Base-by-base conservation (phyloP, 2,329 filamentous ascomycete genomes). In the Paracamarosporium sp. region DNA sequence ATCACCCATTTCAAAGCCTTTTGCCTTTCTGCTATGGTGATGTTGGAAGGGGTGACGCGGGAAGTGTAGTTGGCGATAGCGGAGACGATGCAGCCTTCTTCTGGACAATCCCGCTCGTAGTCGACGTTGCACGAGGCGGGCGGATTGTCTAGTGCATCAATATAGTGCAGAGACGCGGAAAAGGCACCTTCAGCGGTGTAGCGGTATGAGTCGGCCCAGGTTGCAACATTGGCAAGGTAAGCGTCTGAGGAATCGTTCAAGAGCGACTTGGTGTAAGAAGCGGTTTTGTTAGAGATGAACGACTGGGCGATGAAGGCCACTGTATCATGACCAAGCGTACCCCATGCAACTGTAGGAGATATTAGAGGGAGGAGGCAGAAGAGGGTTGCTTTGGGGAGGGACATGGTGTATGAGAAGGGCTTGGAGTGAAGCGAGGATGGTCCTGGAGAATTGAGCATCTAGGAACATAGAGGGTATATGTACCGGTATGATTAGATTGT, bases 201-300 rank as follows among this genome's bases (percentile, higher is more conserved):
- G 25, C 83, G 80, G 66, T 83, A 85, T 28, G 69, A 72, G 61
- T 86, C 83, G 1, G 83, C 83, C 82, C 83, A 86, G 1, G 81
- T 83, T 12, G 83, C 82, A 15, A 84, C 75, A 54, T 78, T 80
- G 48, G 81, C 82, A 13, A 85, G 75, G 65, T 84, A 85, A 20
- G 75, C 73, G 17, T 73, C 70, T 22, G 76, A 77, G 3, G 75
- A 78, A 36, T 80, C 79, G 54, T 71, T 74, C 5, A 86, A 74
- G 36, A 82, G 76, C 50, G 62, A 63, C 56, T 75, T 65, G 12
- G 81, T 79, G 69, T 79, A 85, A 17, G 73, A 63, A 52, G 75
- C 74, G 3, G 82, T 83, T 15, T 74, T 64, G 17, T 73, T 55
- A 3, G 74, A 71, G 48, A 85, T 70, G 62, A 81, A 81, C 60